Conservation (phyloP, 2,329 filamentous ascomycete species). For the Calonectria pseudoreteaudii region DNA sequence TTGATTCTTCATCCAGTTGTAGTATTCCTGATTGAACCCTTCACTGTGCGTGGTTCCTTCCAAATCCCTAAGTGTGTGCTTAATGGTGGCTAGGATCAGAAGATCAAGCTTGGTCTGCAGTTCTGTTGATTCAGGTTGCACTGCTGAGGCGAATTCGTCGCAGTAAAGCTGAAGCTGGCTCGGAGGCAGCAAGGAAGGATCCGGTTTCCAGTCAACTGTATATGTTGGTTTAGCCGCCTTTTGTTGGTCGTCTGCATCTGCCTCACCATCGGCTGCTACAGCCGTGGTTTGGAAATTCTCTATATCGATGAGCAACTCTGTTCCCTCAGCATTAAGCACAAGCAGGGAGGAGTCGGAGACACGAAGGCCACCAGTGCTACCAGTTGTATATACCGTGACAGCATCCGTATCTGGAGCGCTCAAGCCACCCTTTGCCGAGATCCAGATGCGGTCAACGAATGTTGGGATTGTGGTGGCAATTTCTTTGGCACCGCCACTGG, state of each 20-base stretch:
- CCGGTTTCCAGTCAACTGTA: not conserved
- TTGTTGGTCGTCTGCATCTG: not conserved
- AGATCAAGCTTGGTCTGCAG: not conserved
- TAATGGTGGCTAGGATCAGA: not conserved
- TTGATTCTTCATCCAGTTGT: not conserved
- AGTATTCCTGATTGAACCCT: not conserved
- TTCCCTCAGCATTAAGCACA: not conserved
- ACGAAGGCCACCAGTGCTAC: not conserved
- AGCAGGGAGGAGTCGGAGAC: not conserved
- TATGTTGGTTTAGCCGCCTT: not conserved
- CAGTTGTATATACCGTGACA: not conserved
- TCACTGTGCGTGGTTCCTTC: not conserved
- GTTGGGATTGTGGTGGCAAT: not conserved
- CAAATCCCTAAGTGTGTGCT: not conserved
- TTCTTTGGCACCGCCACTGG: not conserved
- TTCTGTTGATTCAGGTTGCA: not conserved
- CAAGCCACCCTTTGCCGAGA: not conserved
- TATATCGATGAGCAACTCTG: not conserved
- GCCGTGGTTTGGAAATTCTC: conserved; percentile 29
- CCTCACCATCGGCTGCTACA: not conserved
- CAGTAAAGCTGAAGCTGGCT: not conserved
- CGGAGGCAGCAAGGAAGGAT: not conserved
- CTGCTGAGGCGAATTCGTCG: not conserved
- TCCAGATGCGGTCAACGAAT: not conserved
- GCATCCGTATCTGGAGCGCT: not conserved